A percentile compares a stretch with the other conserved stretches of the same genome.
Conservation (phyloP, 768 basidiomycete species). For the Filobasidium wieringae region DNA sequence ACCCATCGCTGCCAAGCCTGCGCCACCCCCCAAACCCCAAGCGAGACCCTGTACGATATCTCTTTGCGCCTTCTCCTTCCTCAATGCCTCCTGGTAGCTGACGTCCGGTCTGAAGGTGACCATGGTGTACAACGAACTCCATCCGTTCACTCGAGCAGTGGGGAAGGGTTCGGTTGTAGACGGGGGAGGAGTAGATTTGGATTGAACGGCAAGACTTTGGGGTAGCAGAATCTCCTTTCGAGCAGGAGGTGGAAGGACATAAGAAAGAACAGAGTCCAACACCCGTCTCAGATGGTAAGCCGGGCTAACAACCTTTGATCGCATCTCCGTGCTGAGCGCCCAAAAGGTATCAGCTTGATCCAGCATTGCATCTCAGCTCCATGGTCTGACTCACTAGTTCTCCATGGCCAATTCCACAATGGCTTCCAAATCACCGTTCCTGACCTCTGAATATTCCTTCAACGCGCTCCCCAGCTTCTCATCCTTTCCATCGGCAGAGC, state of each 20-base stretch:
- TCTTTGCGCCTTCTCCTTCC: conserved; percentile 60
- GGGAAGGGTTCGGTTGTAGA: conserved; percentile 47
- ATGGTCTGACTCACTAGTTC: conserved; percentile 67
- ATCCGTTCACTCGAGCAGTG: conserved; percentile 53
- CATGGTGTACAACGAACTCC: conserved; percentile 94
- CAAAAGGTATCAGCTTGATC: background rate
- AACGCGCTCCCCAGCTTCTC: conserved; percentile 48
- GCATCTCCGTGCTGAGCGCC: conserved; percentile 69
- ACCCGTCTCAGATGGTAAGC: conserved; percentile 66
- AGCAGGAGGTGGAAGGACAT: conserved; percentile 23
- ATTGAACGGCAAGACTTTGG: background rate
- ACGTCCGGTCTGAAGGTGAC: conserved; percentile 95
- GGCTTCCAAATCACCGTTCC: conserved; percentile 78
- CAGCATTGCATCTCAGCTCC: conserved; percentile 1
- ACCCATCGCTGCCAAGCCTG: background rate
- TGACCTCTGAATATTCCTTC: conserved; percentile 61
- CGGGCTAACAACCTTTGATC: conserved; percentile 75
- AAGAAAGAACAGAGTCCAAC: conserved; percentile 53
- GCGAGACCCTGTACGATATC: conserved; percentile 43
- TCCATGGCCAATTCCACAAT: conserved; percentile 87
- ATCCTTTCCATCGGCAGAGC: background rate
- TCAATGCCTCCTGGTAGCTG: conserved; percentile 68
- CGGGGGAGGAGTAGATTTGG: too few relatives aligned
- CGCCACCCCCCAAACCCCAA: background rate
- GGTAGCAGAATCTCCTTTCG: conserved; percentile 16